These are phyloP conservation scores for Rossbeevera mucosa DNA, from an alignment of 768 basidiomycete genomes.

Conservation along the genomic window DNA sequence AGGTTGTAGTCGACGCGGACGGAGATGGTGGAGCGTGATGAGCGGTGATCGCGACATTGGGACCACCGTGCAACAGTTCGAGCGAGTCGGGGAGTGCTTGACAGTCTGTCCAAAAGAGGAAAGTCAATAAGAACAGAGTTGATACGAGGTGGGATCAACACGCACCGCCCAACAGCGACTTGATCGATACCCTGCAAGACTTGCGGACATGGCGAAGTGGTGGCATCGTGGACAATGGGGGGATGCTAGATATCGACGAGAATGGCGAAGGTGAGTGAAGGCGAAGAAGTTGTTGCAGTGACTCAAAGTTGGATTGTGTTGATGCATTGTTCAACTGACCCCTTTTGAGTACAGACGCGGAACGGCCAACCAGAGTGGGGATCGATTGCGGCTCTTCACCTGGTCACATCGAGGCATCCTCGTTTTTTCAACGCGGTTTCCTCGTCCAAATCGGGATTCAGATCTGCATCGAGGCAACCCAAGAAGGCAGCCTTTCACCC, in stretches of 20 bases:
- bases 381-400: slow-evolving; percentile 29
- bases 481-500: slow-evolving; percentile 13
- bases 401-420: slow-evolving; percentile 39
- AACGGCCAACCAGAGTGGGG: slow-evolving; percentile 14
- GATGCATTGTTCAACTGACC: slow-evolving; percentile 7
- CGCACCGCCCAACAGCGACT: slow-evolving; percentile 34
- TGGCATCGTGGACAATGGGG: slow-evolving; percentile 24
- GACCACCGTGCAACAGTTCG: slow-evolving; percentile 19
- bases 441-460: slow-evolving; percentile 23
- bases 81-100: slow-evolving; percentile 19
- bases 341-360: slow-evolving; percentile 30
- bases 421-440: slow-evolving; percentile 28
- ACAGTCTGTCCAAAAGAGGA: slow-evolving; percentile 32
- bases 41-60: slow-evolving; percentile 9
- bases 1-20: slow-evolving; percentile 16
- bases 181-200: slow-evolving; percentile 43
- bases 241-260: neutral
- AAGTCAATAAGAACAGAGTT: slow-evolving; percentile 28
- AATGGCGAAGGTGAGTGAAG: neutral
- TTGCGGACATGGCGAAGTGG: slow-evolving; percentile 34
- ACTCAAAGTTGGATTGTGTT: neutral
- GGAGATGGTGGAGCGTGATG: slow-evolving; percentile 1
- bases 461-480: slow-evolving; percentile 26
- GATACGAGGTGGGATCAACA: slow-evolving; percentile 19
- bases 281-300: neutral